Percentiles rank a stretch among this genome's conserved stretches.
Conservation (phyloP, 495 filamentous ascomycete genomes). For the Choiromyces venosus region DNA sequence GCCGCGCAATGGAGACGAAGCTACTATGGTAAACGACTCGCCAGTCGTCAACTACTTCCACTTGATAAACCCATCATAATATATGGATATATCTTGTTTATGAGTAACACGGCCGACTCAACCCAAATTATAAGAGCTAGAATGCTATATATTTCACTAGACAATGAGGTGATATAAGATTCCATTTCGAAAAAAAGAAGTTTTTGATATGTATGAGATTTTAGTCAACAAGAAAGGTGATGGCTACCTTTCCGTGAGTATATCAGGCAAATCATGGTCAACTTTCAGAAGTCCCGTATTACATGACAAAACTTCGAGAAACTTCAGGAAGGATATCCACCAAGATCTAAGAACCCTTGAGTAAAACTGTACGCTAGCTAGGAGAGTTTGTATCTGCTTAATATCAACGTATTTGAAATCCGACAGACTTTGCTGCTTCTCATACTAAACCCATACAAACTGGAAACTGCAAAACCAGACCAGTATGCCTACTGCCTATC, state of each 20-base stretch:
- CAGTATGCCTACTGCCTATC: neutral
- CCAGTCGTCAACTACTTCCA: neutral
- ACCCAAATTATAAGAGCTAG: neutral
- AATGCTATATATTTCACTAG: neutral
- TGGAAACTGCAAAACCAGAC: neutral
- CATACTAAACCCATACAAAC: neutral
- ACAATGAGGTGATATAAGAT: neutral
- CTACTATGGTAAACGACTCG: neutral
- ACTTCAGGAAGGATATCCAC: neutral
- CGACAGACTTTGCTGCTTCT: neutral
- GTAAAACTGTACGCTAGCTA: neutral
- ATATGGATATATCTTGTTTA: neutral
- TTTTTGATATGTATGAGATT: neutral
- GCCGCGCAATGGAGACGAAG: neutral
- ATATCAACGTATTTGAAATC: neutral
- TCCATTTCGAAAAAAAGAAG: neutral
- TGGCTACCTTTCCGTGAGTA: neutral
- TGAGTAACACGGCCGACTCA: neutral
- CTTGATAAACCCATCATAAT: neutral
- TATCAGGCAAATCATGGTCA: neutral
- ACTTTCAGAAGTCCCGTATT: neutral
- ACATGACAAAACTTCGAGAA: neutral
- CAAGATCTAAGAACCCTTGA: neutral
- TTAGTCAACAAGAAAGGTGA: neutral
- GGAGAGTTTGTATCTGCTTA: neutral